Evolutionary conservation across 2,329 filamentous ascomycete genomes (phyloP), one percentile per base, ranked within the genome.

Genomic region (Acephala macrosclerotiorum): DNA sequence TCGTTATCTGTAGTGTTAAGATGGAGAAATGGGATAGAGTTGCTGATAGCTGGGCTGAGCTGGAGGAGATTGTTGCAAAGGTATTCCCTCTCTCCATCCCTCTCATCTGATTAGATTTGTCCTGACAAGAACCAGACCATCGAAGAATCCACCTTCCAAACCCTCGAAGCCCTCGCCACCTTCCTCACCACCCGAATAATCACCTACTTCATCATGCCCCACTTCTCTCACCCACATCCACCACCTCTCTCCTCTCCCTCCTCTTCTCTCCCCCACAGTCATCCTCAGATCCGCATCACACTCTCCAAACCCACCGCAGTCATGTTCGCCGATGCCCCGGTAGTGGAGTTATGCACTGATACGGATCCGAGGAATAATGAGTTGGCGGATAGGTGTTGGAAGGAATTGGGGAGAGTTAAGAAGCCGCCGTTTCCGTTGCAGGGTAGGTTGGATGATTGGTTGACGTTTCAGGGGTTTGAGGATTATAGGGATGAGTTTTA

Each of bases 271-370:
- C 55, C 20, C 14, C 49, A 49, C 53, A 65, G 65, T 25, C 51
- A 69, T 38, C 61, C 59, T 14, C 61, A 60, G 16, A 79, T 94
- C 59, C 84, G 82, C 66, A 82, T 94, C 42, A 80, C 81, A 26
- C 79, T 94, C 60, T 88, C 89, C 77, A 94, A 94, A 79, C 91
- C 91, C 2, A 87, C 89, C 14, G 91, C 91, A 0, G 89, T 94
- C 22, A 85, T 88, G 0, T 86, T 91, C 72, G 91, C 91, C 1
- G 91, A 93, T 69, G 89, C 88, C 12, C 90, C 91, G 0, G 83
- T 84, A 4, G 87, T 94, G 6, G 89, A 93, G 75, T 82, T 90
- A 57, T 72, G 76, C 6, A 38, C 73, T n/a, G 68, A 72, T 56
- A 67, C 69, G 1, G 45, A 71, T 61, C 70, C 71, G 9, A 47